These are phyloP conservation scores for Metschnikowia borealis DNA, from an alignment of 805 yeast genomes.

Conservation along the genomic window DNA sequence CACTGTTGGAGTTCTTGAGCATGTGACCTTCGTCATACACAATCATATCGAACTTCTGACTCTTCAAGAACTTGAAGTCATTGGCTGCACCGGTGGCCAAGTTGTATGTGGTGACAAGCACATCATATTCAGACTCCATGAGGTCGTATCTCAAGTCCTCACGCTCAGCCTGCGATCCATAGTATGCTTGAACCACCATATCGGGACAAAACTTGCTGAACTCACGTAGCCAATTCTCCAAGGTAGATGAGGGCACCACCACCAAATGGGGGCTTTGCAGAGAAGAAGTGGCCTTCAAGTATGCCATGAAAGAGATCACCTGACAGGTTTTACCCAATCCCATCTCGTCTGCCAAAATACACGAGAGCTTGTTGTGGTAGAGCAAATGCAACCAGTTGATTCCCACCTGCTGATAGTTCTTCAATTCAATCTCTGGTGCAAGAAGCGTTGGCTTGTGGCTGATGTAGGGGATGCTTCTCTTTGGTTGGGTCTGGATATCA, in stretches of 20 bases:
- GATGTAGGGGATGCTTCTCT: slow-evolving; percentile 43
- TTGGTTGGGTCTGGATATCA: slow-evolving; percentile 25
- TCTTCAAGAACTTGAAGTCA: slow-evolving; percentile 75
- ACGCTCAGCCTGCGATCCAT: slow-evolving; percentile 83
- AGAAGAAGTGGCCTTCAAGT: slow-evolving; percentile 62
- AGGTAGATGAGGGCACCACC: slow-evolving; percentile 93
- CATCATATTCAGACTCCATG: slow-evolving; percentile 63
- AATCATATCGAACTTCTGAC: slow-evolving; percentile 75
- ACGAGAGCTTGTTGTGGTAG: slow-evolving; percentile 74
- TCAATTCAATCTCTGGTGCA: slow-evolving; percentile 61
- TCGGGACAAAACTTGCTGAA: slow-evolving; percentile 84
- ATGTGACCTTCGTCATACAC: slow-evolving; percentile 98
- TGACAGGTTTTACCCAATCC: slow-evolving; percentile 97
- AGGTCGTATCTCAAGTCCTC: slow-evolving; percentile 76
- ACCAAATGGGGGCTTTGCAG: slow-evolving; percentile 78
- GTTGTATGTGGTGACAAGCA: slow-evolving; percentile 89
- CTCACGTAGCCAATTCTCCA: slow-evolving; percentile 97
- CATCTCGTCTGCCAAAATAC: slow-evolving; percentile 98
- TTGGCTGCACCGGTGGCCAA: slow-evolving; percentile 82
- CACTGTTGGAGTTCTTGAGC: slow-evolving; percentile 85
- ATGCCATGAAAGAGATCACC: slow-evolving; percentile 87
- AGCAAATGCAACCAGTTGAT: slow-evolving; percentile 85
- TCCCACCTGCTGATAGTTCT: slow-evolving; percentile 95
- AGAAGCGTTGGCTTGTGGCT: slow-evolving; percentile 68
- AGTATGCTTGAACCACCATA: slow-evolving; percentile 83